These are phyloP conservation scores for Paramecium biaurelia DNA, from an alignment of 73 alveolate genomes.

Conservation along the genomic window DNA sequence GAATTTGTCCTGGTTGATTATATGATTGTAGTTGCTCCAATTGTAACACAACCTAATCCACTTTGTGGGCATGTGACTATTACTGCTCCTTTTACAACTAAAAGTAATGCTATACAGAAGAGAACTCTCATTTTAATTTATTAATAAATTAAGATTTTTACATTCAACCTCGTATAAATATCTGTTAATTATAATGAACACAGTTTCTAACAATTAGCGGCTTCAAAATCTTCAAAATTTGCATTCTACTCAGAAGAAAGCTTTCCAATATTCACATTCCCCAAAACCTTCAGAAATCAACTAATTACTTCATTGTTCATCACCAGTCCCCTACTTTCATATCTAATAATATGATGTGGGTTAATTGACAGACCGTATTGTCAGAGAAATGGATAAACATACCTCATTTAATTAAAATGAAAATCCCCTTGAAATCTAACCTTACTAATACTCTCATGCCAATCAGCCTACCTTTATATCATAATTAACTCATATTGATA, in stretches of 20 bases:
- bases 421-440: background rate
- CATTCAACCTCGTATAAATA: background rate
- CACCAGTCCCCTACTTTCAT: background rate
- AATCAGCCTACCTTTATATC: background rate
- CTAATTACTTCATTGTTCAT: background rate
- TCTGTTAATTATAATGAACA: slow-evolving; percentile 14
- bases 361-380: background rate
- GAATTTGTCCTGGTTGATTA: background rate
- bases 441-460: background rate
- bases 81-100: background rate
- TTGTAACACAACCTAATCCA: background rate
- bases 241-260: background rate
- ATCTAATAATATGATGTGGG: background rate
- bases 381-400: background rate
- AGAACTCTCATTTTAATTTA: background rate
- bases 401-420: background rate
- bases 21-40: background rate
- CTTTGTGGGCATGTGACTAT: background rate
- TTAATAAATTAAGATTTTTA: background rate
- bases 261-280: background rate
- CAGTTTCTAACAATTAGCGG: background rate
- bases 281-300: background rate
- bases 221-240: background rate
- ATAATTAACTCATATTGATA: background rate
- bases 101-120: background rate